Evolutionary conservation across 495 filamentous ascomycete genomes (phyloP).

Genomic region (Xylaria acuta): DNA sequence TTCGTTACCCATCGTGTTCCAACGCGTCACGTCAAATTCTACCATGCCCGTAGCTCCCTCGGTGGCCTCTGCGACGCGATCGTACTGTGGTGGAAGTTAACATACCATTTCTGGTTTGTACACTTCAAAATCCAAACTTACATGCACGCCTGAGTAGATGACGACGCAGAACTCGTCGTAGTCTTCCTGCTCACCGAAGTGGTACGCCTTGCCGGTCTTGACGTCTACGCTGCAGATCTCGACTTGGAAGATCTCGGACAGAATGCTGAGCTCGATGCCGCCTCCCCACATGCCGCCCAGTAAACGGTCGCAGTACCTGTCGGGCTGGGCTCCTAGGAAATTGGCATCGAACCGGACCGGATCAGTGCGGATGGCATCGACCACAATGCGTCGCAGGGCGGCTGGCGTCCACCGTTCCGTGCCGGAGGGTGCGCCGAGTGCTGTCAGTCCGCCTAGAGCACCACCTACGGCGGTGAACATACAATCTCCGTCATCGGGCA

Average conservation of each 20-base stretch:
- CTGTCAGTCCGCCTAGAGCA: slow-evolving; percentile 59
- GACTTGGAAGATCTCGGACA: slow-evolving; percentile 83
- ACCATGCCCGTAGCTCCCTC: slow-evolving; percentile 58
- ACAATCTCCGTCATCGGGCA: slow-evolving; percentile 97
- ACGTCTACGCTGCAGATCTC: slow-evolving; percentile 87
- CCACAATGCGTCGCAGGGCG: slow-evolving; percentile 78
- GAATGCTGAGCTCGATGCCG: slow-evolving; percentile 83
- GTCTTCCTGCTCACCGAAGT: slow-evolving; percentile 77
- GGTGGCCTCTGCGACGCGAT: slow-evolving; percentile 78
- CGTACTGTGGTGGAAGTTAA: slow-evolving; percentile 60
- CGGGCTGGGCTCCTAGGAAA: slow-evolving; percentile 75
- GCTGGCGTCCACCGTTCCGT: slow-evolving; percentile 63
- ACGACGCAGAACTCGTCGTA: slow-evolving; percentile 72
- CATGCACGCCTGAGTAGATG: slow-evolving; percentile 90
- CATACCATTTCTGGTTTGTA: neutral
- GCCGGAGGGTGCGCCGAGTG: slow-evolving; percentile 14
- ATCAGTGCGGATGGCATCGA: slow-evolving; percentile 77
- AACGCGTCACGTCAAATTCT: slow-evolving; percentile 77
- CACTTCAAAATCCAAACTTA: neutral
- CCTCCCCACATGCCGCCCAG: slow-evolving; percentile 88
- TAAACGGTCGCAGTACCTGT: slow-evolving; percentile 87
- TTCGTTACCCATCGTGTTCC: slow-evolving; percentile 68
- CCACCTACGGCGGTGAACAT: slow-evolving; percentile 89
- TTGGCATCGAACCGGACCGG: slow-evolving; percentile 73
- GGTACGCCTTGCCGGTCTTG: slow-evolving; percentile 61